These are phyloP conservation scores for Penicillium mononematosum DNA, from an alignment of 495 filamentous ascomycete genomes.

Conservation along the genomic window DNA sequence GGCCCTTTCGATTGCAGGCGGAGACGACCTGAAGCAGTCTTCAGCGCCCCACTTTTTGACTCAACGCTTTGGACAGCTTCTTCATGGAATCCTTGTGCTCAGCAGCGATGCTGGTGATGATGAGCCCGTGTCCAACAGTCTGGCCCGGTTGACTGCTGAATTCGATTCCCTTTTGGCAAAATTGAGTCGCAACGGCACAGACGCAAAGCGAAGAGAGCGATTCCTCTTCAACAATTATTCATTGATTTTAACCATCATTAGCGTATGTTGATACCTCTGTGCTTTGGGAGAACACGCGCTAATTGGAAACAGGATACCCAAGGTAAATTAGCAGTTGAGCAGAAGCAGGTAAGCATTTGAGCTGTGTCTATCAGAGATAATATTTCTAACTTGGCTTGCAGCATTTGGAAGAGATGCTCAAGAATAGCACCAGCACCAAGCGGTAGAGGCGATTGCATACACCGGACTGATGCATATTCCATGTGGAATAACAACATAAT, in stretches of 20 bases:
- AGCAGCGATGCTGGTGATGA: constrained; percentile 87
- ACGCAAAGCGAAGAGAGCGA: constrained; percentile 75
- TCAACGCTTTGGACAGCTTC: constrained; percentile 85
- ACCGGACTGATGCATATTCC: constrained; percentile 14
- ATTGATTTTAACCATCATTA: constrained; percentile 85
- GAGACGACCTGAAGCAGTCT: constrained; percentile 61
- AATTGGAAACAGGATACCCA: constrained; percentile 57
- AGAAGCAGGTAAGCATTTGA: constrained; percentile 51
- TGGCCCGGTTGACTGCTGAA: constrained; percentile 72
- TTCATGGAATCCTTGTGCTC: constrained; percentile 78
- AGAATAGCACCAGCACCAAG: constrained; percentile 40
- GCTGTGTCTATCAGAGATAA: neutral
- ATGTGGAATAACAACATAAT: constrained; percentile 2
- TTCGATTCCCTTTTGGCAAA: constrained; percentile 75
- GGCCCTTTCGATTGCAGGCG: constrained; percentile 56
- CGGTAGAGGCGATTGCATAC: constrained; percentile 26
- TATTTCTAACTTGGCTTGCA: constrained; percentile 12
- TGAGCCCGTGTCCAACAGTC: constrained; percentile 80
- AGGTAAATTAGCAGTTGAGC: constrained; percentile 75
- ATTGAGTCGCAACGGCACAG: constrained; percentile 64
- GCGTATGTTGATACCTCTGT: constrained; percentile 40
- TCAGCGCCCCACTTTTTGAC: constrained; percentile 89
- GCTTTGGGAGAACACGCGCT: constrained; percentile 15
- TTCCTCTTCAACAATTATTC: constrained; percentile 95
- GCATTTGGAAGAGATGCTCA: constrained; percentile 50